A percentile compares a stretch with the other conserved stretches of the same genome.
Evolutionary conservation across 73 alveolate genomes (phyloP).

Genomic region (Tetrahymena malaccensis): DNA sequence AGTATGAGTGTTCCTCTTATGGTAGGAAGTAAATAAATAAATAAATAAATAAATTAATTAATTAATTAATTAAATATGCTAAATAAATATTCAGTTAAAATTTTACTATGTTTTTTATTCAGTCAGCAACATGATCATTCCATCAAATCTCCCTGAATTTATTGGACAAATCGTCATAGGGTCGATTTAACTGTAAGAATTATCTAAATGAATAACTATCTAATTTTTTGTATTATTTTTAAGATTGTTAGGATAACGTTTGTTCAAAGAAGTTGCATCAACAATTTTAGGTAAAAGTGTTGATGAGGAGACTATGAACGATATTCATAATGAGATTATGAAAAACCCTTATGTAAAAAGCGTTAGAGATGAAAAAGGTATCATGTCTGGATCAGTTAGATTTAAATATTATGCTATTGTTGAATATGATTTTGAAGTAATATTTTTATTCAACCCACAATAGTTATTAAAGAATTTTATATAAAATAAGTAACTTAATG

Average conservation of each 20-base stretch:
- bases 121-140: not conserved
- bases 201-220: not conserved
- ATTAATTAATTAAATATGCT: no score
- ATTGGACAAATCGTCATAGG: slow-evolving; percentile 18
- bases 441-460: no score
- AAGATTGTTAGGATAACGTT: not conserved
- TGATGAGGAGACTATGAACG: not conserved
- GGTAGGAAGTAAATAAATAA: not conserved
- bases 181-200: slow-evolving; percentile 3
- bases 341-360: not conserved
- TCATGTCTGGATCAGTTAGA: not conserved
- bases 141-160: slow-evolving; percentile 25
- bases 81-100: not conserved
- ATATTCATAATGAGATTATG: not conserved
- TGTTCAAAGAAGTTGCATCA: not conserved
- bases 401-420: not conserved
- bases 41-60: no score
- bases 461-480: not conserved
- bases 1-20: slow-evolving; percentile 22
- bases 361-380: not conserved
- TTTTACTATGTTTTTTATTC: not conserved
- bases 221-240: not conserved
- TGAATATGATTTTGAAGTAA: not conserved
- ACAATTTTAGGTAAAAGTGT: not conserved
- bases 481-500: not conserved